Percentiles rank a stretch among this genome's conserved stretches.
Conservation (phyloP, 2,329 filamentous ascomycete genomes). For the Xylaria sp. region DNA sequence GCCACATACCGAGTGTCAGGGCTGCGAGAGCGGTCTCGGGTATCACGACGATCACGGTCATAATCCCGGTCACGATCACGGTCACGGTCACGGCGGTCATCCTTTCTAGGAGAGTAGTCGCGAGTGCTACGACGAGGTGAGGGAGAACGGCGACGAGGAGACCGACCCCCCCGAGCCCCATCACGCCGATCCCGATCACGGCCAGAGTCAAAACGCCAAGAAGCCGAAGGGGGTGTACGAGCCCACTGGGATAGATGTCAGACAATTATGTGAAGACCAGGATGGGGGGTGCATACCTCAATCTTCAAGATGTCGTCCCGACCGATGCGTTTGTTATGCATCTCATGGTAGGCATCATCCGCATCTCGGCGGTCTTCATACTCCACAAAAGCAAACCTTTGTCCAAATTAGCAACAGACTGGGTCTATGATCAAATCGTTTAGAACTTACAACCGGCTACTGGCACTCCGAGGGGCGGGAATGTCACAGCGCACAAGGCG, state of each 20-base stretch:
- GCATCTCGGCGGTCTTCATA: conserved; percentile 98
- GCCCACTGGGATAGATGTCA: conserved; percentile 77
- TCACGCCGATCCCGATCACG: conserved; percentile 74
- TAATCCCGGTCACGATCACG: conserved; percentile 72
- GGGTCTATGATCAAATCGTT: neutral
- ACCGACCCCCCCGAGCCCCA: conserved; percentile 64
- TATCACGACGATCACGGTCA: conserved; percentile 63
- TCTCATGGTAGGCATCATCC: conserved; percentile 98
- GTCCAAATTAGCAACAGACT: conserved; percentile 34
- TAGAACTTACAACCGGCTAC: conserved; percentile 87
- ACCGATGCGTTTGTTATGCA: conserved; percentile 99
- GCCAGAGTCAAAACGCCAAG: conserved; percentile 97
- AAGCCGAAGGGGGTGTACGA: conserved; percentile 95
- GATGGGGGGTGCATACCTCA: conserved; percentile 71
- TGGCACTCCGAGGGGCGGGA: conserved; percentile 91
- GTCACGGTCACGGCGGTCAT: conserved; percentile 81
- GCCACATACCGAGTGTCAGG: conserved; percentile 60
- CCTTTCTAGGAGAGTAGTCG: conserved; percentile 88
- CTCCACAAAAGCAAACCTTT: conserved; percentile 95
- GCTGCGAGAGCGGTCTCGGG: conserved; percentile 75
- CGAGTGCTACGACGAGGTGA: conserved; percentile 80
- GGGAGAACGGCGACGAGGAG: conserved; percentile 76
- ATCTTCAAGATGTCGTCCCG: conserved; percentile 97
- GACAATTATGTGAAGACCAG: conserved; percentile 25
- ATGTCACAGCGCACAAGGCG: conserved; percentile 98